Conservation (phyloP, 192 early-diverging fungal species). For the Mortierella claussenii region DNA sequence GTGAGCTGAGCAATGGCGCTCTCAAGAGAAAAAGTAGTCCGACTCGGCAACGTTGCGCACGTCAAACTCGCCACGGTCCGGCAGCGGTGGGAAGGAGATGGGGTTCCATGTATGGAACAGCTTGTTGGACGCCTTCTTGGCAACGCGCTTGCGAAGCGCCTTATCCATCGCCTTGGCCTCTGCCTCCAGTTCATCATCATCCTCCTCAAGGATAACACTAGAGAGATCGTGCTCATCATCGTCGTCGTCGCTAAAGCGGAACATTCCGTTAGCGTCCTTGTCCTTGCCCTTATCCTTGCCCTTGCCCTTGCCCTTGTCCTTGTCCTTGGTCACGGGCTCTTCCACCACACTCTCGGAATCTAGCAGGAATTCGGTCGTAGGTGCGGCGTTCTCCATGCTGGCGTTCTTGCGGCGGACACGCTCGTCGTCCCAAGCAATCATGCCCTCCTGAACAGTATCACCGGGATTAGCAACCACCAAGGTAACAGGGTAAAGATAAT, state of each 20-base stretch:
- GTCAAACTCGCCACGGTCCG: slow-evolving; percentile 87
- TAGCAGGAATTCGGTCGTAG: slow-evolving; percentile 19
- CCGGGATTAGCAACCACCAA: slow-evolving; percentile 45
- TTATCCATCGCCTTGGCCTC: slow-evolving; percentile 49
- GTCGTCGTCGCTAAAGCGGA: slow-evolving; percentile 38
- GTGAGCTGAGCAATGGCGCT: background rate
- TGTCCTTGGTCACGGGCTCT: slow-evolving; percentile 11
- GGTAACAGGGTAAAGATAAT: slow-evolving; percentile 72
- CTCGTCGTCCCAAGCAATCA: slow-evolving; percentile 50
- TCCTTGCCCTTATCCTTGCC: background rate
- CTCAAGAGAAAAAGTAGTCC: slow-evolving; percentile 93
- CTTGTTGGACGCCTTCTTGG: slow-evolving; percentile 28
- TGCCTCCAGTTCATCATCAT: slow-evolving; percentile 56
- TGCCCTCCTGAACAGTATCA: slow-evolving; percentile 33
- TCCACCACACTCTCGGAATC: slow-evolving; percentile 20
- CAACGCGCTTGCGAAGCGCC: slow-evolving; percentile 31
- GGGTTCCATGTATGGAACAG: slow-evolving; percentile 59
- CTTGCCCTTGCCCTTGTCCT: background rate
- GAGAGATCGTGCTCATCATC: slow-evolving; percentile 50
- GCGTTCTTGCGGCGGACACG: slow-evolving; percentile 35
- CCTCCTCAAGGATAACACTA: slow-evolving; percentile 56
- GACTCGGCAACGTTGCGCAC: slow-evolving; percentile 81
- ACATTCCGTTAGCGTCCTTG: slow-evolving; percentile 4
- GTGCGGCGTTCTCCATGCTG: slow-evolving; percentile 9
- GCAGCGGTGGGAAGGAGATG: slow-evolving; percentile 80